Evolutionary conservation across 2,329 filamentous ascomycete species (phyloP).

Genomic region (Aureobasidium sp.): DNA sequence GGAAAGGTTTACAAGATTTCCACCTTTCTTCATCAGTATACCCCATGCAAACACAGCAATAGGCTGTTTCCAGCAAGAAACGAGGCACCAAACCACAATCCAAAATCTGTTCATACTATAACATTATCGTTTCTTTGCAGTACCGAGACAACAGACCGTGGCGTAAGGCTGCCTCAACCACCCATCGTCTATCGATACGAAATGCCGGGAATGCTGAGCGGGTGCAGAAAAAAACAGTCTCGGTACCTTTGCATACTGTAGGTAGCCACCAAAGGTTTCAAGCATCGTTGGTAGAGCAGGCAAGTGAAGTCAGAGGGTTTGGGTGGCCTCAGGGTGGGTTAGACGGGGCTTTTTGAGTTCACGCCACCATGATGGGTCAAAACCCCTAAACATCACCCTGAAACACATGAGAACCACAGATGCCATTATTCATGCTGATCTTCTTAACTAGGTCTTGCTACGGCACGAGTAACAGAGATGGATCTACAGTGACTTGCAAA

Average conservation of each 20-base stretch:
- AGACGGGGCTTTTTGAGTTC: not conserved
- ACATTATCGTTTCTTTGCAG: not conserved
- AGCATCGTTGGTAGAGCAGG: not conserved
- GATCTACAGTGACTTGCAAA: not conserved
- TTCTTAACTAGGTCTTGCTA: not conserved
- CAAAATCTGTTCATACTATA: not conserved
- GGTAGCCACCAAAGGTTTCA: no score
- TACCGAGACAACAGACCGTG: not conserved
- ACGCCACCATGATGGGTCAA: not conserved
- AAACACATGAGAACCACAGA: slow-evolving; percentile 3
- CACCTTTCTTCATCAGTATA: not conserved
- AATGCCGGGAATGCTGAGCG: not conserved
- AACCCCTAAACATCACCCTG: slow-evolving; percentile 8
- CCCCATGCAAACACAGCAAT: not conserved
- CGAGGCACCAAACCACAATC: not conserved
- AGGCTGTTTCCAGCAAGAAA: not conserved
- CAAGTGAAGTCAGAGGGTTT: not conserved
- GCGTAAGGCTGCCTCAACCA: not conserved
- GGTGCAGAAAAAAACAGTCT: not conserved
- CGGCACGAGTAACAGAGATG: not conserved
- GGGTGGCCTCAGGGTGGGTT: no score
- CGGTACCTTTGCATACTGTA: not conserved
- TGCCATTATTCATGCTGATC: not conserved
- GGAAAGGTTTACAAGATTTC: not conserved
- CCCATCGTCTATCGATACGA: not conserved